Conservation (phyloP, 108 stramenopile genomes). For the Cyclotella kingstonii region DNA sequence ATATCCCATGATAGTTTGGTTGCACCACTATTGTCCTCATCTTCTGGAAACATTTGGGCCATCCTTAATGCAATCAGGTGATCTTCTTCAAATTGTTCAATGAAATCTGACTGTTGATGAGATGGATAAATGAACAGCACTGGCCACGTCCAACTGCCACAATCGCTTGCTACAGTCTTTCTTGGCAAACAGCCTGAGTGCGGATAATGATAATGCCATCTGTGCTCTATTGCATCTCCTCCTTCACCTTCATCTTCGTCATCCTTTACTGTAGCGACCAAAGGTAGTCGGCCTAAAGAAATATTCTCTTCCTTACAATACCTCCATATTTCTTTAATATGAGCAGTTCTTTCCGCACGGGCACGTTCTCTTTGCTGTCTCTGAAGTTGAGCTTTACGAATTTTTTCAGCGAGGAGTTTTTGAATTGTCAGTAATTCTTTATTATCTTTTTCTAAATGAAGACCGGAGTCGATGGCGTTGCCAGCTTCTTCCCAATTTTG, state of each 20-base stretch:
- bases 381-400: constrained; percentile 62
- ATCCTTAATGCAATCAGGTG: constrained; percentile 82
- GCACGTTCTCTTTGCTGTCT: constrained; percentile 77
- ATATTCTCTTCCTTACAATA: constrained; percentile 72
- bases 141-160: constrained; percentile 76
- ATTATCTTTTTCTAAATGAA: constrained; percentile 60
- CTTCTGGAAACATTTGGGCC: constrained; percentile 86
- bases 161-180: constrained; percentile 7
- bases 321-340: constrained; percentile 86
- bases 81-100: constrained; percentile 69
- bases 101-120: constrained; percentile 84
- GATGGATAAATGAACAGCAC: constrained; percentile 85
- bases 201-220: constrained; percentile 87
- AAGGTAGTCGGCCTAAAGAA: constrained; percentile 69
- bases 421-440: constrained; percentile 68
- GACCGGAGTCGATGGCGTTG: constrained; percentile 76
- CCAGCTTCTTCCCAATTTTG: constrained; percentile 83
- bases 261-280: constrained; percentile 77
- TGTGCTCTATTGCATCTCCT: constrained; percentile 50
- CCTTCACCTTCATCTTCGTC: constrained; percentile 66
- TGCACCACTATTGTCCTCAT: constrained; percentile 58
- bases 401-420: constrained; percentile 52
- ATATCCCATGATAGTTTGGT: constrained; percentile 83
- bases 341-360: constrained; percentile 73
- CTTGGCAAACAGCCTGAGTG: constrained; percentile 74